These are phyloP conservation scores for Grifola frondosa DNA, from an alignment of 1,284 basidiomycete species.

Conservation along the genomic window DNA sequence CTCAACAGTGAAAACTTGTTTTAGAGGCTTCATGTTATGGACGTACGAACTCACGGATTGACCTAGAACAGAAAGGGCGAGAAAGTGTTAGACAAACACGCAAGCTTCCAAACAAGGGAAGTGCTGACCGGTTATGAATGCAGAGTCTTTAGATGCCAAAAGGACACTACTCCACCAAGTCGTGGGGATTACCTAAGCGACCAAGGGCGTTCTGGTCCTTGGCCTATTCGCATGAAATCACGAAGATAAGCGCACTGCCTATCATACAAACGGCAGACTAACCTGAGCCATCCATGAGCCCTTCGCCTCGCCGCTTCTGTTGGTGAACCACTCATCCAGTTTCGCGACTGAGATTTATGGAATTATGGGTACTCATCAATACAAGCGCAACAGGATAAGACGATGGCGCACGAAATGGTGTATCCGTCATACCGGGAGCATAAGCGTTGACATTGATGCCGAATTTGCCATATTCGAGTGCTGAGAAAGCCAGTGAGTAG, in stretches of 20 bases:
- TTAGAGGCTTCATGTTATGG: too few relatives aligned
- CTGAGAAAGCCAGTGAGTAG: conserved; percentile 2
- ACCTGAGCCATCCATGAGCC: conserved; percentile 43
- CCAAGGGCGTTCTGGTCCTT: conserved; percentile 14
- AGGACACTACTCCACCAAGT: conserved; percentile 40
- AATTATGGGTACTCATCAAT: background rate
- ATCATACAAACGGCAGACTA: background rate
- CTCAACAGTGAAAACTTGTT: too few relatives aligned
- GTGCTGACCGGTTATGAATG: conserved; percentile 35
- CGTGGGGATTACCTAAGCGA: conserved; percentile 29
- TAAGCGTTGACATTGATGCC: conserved; percentile 26
- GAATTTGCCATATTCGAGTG: conserved; percentile 22
- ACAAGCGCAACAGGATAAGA: background rate
- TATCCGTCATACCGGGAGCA: conserved; percentile 21
- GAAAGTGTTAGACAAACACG: too few relatives aligned
- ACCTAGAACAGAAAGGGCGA: too few relatives aligned
- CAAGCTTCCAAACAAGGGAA: too few relatives aligned
- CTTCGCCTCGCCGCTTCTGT: conserved; percentile 36
- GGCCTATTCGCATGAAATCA: background rate
- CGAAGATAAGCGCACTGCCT: background rate
- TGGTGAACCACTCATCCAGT: conserved; percentile 16
- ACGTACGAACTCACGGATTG: too few relatives aligned
- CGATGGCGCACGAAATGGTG: conserved; percentile 13
- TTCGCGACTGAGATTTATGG: too few relatives aligned
- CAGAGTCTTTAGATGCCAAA: conserved; percentile 33